Evolutionary conservation across 768 basidiomycete genomes (phyloP).

Genomic region (Cystoderma amianthinum): DNA sequence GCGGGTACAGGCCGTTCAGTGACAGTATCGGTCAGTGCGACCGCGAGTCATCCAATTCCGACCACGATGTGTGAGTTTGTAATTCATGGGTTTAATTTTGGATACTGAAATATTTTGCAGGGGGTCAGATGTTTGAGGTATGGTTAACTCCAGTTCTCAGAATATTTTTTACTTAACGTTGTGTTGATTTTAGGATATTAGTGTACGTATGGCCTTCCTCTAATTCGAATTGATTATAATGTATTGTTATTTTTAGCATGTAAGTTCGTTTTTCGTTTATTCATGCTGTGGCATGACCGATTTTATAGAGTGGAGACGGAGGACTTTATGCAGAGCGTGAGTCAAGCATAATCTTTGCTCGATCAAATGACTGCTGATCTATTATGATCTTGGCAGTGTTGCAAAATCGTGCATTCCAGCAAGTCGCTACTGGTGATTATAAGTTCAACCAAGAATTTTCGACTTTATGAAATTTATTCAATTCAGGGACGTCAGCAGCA

Average conservation of each 20-base stretch:
- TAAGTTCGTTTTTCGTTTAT: too few relatives aligned
- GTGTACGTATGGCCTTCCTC: slow-evolving; percentile 29
- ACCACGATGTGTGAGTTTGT: slow-evolving; percentile 46
- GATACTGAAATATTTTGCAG: slow-evolving; percentile 6
- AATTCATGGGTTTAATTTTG: neutral
- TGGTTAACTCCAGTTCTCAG: neutral
- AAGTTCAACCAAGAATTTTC: too few relatives aligned
- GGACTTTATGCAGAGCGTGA: slow-evolving; percentile 60
- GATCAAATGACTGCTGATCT: neutral
- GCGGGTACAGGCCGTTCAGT: neutral
- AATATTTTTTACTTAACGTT: neutral
- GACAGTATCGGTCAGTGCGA: slow-evolving; percentile 34
- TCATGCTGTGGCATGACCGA: neutral
- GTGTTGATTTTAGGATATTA: slow-evolving; percentile 45
- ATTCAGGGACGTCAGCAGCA: slow-evolving; percentile 33
- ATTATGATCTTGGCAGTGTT: slow-evolving; percentile 37
- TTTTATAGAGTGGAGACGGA: slow-evolving; percentile 53
- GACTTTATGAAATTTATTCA: too few relatives aligned
- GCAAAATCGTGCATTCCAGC: slow-evolving; percentile 65
- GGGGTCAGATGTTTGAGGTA: slow-evolving; percentile 54
- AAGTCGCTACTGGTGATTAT: slow-evolving; percentile 43
- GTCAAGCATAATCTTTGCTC: slow-evolving; percentile 7
- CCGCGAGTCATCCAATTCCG: slow-evolving; percentile 45
- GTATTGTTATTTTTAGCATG: slow-evolving; percentile 18
- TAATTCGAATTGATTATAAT: slow-evolving; percentile 3